phyloP scores from a whole-genome alignment of 495 filamentous ascomycete species.

The Hyphodiscus hymeniophilus region DNA sequence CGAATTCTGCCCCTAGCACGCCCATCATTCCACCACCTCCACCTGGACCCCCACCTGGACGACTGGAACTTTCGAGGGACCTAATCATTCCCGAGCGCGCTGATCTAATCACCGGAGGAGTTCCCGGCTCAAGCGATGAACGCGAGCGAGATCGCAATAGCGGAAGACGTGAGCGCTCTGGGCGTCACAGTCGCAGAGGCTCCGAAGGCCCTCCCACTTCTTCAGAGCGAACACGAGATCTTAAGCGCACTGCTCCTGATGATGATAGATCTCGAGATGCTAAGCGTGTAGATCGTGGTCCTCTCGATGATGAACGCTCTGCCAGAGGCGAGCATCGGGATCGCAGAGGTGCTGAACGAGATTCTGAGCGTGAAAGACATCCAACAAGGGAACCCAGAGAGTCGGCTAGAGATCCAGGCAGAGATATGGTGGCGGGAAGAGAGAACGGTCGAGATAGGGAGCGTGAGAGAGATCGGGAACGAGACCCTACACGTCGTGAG shows the following conservation, averaged over 20 bases:
- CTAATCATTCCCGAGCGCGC: constrained; percentile 16
- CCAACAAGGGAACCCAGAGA: neutral
- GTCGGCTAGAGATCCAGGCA: constrained; percentile 3
- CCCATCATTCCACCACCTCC: constrained; percentile 13
- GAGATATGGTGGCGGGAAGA: constrained; percentile 22
- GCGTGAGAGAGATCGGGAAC: constrained; percentile 22
- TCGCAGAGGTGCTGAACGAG: constrained; percentile 27
- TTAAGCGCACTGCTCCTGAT: constrained; percentile 13
- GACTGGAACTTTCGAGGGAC: constrained; percentile 3
- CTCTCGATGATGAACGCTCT: constrained; percentile 13
- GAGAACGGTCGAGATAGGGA: constrained; percentile 25
- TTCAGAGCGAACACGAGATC: constrained; percentile 23
- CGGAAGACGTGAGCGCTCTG: constrained; percentile 21
- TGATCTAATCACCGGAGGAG: constrained; percentile 18
- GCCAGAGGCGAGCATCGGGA: constrained; percentile 18
- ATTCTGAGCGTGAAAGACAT: constrained; percentile 20
- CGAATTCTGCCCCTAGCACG: constrained; percentile 5
- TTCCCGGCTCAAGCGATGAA: constrained; percentile 24
- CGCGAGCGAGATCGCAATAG: constrained; percentile 21
- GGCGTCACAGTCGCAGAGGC: constrained; percentile 25
- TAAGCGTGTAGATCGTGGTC: constrained; percentile 18
- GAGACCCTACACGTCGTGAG: constrained; percentile 2
- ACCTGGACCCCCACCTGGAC: constrained; percentile 3
- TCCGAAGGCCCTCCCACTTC: constrained; percentile 23
- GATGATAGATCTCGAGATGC: constrained; percentile 5